phyloP scores from a whole-genome alignment of 768 basidiomycete species.

The Cystobasidium onofrii region DNA sequence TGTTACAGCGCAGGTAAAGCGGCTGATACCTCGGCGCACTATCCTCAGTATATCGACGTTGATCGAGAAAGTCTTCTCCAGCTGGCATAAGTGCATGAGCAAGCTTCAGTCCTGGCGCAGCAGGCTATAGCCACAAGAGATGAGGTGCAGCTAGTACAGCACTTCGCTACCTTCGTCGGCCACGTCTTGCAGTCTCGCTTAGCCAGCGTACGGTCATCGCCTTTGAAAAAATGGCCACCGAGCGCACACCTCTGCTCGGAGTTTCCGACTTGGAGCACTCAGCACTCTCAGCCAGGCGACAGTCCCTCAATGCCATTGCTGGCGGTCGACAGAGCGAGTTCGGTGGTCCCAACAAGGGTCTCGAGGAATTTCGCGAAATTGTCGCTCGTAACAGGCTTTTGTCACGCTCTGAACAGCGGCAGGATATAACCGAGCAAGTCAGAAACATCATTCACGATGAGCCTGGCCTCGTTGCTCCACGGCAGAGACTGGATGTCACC shows the following conservation, averaged over 20 bases:
- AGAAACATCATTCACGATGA: neutral
- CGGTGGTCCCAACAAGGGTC: neutral
- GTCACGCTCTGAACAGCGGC: neutral
- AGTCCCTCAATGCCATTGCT: conserved; percentile 1
- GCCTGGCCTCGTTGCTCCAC: neutral
- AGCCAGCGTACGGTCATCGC: neutral
- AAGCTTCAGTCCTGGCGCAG: no score
- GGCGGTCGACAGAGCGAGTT: neutral
- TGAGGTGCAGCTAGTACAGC: no score
- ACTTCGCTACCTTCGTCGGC: no score
- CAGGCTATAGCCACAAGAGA: no score
- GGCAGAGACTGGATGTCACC: neutral
- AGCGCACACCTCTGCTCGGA: neutral
- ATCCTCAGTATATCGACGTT: no score
- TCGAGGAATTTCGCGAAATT: neutral
- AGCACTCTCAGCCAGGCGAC: neutral
- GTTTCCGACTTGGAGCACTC: neutral
- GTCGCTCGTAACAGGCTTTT: neutral
- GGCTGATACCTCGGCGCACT: no score
- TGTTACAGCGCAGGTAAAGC: no score
- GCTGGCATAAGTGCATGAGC: no score
- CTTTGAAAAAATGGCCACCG: neutral
- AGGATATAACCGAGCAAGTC: neutral
- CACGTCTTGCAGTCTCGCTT: no score
- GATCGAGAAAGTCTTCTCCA: no score